Base-by-base conservation (phyloP, 306 rosid species). In the Lotus japonicus region DNA sequence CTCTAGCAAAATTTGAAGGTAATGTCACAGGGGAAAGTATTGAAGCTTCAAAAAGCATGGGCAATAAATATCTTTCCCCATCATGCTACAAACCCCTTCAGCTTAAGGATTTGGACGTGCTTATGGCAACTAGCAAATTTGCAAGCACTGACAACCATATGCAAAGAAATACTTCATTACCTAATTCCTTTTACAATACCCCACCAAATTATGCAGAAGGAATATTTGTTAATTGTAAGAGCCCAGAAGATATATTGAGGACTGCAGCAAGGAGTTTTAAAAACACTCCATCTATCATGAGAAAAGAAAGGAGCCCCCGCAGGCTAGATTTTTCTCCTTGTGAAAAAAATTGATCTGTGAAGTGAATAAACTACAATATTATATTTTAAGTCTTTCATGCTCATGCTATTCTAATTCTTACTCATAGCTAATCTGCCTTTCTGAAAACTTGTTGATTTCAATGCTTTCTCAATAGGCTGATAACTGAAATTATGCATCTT, bases 261-360 rank as follows among this genome's bases (percentile, higher is more conserved):
- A 51, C 52, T 16, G 56, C 76, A 13, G 75, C 72, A 7, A 65
- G 31, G 51, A 70, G 44, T 31, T 82, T 39, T 26, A 65, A 69
- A 61, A 57, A 66, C 26, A 36, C 58, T 2, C 86, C 86, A 14
- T 74, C 86, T 36, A 82, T 76, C 68, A 61, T 80, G 36, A 66
- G 79, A 61, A 80, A 57, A 76, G 66, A 73, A 38, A 51, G 1
- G 45, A 41, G 45, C 3, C 45, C 45, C 11, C n/a, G 45, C 5
- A 41, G 45, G 11, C 45, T 41, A 10, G 45, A 41, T 41, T 41
- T 41, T 41, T 41, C 45, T 10, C 45, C 45, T 10, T 41, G 45
- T 2, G n/a, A 3, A 41, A 41, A 39, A 41, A 10, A 10, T 41
- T 41, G 45, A 41, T 41, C 12, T 41, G 13, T 11, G 0, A 2